Evolutionary conservation across 2,329 filamentous ascomycete genomes (phyloP), one percentile per base, ranked within the genome.

Genomic region (Alternaria gaisen): DNA sequence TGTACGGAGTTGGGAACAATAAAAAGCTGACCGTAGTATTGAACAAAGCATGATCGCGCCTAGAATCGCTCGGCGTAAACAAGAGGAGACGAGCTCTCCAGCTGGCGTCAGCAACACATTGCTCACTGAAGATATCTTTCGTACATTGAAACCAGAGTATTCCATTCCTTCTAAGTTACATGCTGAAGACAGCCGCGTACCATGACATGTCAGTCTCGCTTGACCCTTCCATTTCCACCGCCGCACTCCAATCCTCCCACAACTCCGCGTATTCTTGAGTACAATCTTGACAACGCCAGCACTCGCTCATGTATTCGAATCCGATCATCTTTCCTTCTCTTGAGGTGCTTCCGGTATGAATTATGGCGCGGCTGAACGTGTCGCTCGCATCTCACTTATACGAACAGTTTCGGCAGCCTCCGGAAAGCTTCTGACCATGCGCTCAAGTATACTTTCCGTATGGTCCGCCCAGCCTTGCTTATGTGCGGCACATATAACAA

Each of bases 401-500:
- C 53, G 32, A 12, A 48, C 32, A 1, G 32, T 41, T n/a, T 56
- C 53, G 11, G 42, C 43, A 18, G 43, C 32, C 43, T 48, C 53
- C 2, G 53, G 43, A 40, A 56, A 56, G 32, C 32, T 28, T 56
- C 7, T 40, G 32, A 38, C 53, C 53, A 56, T 56, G 24, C 53
- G 53, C 43, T 56, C 7, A n/a, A 56, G 42, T 32, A 56, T 32
- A 14, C 12, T 48, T 22, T 56, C 53, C 4, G 43, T 48, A 4
- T 24, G 46, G 2, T 38, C 34, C 3, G 4, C 53, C 53, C 53
- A 56, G 1, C 6, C 6, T 34, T 56, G 53, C 18, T 56, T 22
- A 30, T 32, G 32, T 4, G n/a, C 22, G 11, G n/a, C 3, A 38
- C 53, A 56, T 12, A 48, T 9, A 6, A 26, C 24, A 9, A 40